Evolutionary conservation across 2,329 filamentous ascomycete genomes (phyloP).

Genomic region (Aureobasidium sp.): DNA sequence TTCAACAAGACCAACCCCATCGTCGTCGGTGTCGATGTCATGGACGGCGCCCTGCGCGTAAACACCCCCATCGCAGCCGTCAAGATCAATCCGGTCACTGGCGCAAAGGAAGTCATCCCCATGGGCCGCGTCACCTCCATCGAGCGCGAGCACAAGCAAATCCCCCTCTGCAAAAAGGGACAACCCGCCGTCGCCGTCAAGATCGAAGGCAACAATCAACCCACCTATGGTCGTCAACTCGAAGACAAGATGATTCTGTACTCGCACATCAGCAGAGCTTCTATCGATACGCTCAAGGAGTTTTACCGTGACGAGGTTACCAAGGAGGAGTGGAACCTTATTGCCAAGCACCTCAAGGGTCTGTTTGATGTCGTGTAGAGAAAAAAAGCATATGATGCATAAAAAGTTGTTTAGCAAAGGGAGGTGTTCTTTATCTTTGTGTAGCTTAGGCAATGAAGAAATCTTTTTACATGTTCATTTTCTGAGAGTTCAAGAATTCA

Average conservation of each 20-base stretch:
- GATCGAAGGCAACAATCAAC: conserved; percentile 90
- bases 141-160: conserved; percentile 94
- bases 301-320: conserved; percentile 82
- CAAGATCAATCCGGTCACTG: conserved; percentile 70
- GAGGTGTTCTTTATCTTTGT: background rate
- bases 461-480: too few species aligned
- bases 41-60: conserved; percentile 78
- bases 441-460: background rate
- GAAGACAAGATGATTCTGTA: conserved; percentile 87
- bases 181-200: conserved; percentile 97
- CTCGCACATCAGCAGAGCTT: conserved; percentile 75
- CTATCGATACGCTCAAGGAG: conserved; percentile 93
- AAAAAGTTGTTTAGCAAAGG: background rate
- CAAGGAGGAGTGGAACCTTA: conserved; percentile 89
- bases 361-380: conserved; percentile 76
- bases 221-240: conserved; percentile 86
- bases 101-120: conserved; percentile 72
- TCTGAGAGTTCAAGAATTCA: too few species aligned
- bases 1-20: conserved; percentile 99
- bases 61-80: conserved; percentile 87
- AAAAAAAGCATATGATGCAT: background rate
- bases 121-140: conserved; percentile 95
- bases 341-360: conserved; percentile 83
- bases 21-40: conserved; percentile 87
- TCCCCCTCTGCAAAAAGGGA: conserved; percentile 86